A percentile compares a stretch with the other conserved stretches of the same genome.
phyloP scores from a whole-genome alignment of 805 yeast species.

The Metschnikowia amazonensis region DNA sequence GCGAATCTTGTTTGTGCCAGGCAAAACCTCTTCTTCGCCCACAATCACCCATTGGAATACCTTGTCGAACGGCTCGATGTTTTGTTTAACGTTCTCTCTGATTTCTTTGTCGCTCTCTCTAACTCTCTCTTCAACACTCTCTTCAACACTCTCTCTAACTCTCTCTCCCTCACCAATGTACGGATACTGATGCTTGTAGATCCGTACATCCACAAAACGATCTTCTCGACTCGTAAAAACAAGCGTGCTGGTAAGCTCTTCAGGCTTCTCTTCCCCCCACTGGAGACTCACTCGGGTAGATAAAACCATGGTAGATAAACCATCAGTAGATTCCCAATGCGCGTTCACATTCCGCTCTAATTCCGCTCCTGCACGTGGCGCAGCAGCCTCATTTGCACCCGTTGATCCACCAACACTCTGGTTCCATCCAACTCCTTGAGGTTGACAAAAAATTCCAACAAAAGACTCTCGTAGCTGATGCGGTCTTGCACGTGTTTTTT shows the following conservation, averaged over 20 bases:
- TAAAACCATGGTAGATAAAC: slow-evolving; percentile 31
- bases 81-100: no score
- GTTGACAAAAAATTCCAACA: slow-evolving; percentile 31
- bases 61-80: slow-evolving; percentile 19
- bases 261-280: slow-evolving; percentile 44
- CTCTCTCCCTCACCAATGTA: no score
- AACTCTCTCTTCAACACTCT: no score
- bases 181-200: slow-evolving; percentile 18
- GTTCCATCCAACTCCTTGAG: slow-evolving; percentile 39
- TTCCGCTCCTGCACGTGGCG: slow-evolving; percentile 1
- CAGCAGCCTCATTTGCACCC: slow-evolving; percentile 2
- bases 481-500: slow-evolving; percentile 22
- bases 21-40: slow-evolving; percentile 43
- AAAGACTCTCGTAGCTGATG: slow-evolving; percentile 32
- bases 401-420: slow-evolving; percentile 11
- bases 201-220: slow-evolving; percentile 47
- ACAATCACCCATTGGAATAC: slow-evolving; percentile 57
- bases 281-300: slow-evolving; percentile 50
- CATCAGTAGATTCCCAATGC: no score
- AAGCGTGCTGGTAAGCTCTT: slow-evolving; percentile 46
- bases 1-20: slow-evolving; percentile 32
- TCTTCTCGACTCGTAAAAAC: slow-evolving; percentile 44
- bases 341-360: slow-evolving; percentile 1
- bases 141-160: no score
- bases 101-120: no score